A percentile compares a stretch with the other conserved stretches of the same genome.
These are phyloP conservation scores for Ogataea nonfermentans DNA, from an alignment of 805 yeast genomes.

Conservation along the genomic window DNA sequence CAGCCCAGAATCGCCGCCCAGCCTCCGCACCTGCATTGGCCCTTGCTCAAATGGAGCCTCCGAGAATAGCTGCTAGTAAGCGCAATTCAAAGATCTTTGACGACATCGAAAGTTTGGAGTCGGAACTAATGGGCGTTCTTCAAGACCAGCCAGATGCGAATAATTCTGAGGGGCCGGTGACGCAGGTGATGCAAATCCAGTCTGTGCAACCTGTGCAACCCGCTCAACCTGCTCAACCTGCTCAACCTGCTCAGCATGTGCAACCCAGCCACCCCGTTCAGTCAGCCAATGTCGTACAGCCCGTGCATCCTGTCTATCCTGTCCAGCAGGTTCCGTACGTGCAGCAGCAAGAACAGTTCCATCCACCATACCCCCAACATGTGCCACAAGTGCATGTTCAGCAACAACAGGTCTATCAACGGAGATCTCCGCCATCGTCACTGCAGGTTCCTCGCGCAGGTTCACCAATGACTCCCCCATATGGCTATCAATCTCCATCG, in stretches of 20 bases:
- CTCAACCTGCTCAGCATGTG: neutral
- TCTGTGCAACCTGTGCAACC: constrained; percentile 12
- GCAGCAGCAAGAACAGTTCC: no score
- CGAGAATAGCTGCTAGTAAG: constrained; percentile 7
- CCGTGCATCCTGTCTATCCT: no score
- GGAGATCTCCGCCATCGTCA: no score
- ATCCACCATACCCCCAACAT: no score
- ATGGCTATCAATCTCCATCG: constrained; percentile 3
- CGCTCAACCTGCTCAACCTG: constrained; percentile 4
- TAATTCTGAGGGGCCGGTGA: no score
- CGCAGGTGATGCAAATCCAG: constrained; percentile 1
- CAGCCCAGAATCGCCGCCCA: neutral
- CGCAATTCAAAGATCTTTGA: constrained; percentile 28
- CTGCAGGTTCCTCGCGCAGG: no score
- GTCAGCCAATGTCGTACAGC: no score
- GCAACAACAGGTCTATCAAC: neutral
- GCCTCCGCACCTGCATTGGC: constrained; percentile 1
- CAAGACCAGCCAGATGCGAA: constrained; percentile 1
- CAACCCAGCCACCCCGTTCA: neutral
- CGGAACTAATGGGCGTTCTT: constrained; percentile 27
- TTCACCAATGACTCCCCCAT: constrained; percentile 1
- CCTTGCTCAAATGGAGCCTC: constrained; percentile 4
- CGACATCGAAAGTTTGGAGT: constrained; percentile 30
- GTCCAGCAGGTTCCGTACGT: no score
- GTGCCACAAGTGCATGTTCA: no score